Evolutionary conservation across 805 yeast species (phyloP).

Genomic region (Candida michaelii): DNA sequence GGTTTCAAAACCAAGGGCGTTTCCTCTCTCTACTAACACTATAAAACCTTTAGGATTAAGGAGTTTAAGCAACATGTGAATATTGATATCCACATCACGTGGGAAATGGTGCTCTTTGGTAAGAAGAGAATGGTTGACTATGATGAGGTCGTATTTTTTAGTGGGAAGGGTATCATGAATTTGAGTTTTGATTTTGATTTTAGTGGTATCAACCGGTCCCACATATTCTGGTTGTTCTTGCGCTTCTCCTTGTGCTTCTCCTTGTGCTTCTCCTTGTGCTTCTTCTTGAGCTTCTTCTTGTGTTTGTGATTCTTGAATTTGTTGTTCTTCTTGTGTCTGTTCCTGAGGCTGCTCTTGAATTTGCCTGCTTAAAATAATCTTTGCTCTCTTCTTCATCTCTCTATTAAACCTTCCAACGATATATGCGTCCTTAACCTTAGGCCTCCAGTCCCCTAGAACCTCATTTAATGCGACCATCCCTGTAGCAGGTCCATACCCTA

Average conservation of each 20-base stretch:
- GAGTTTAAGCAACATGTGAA: constrained; percentile 58
- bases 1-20: constrained; percentile 83
- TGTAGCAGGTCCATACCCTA: constrained; percentile 89
- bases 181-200: constrained; percentile 53
- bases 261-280: too few species aligned
- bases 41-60: constrained; percentile 79
- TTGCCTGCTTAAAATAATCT: constrained; percentile 71
- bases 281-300: constrained; percentile 9
- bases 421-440: constrained; percentile 67
- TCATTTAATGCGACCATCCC: constrained; percentile 90
- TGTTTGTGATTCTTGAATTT: not conserved
- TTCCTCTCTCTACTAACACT: constrained; percentile 83
- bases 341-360: constrained; percentile 33
- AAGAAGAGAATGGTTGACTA: constrained; percentile 77
- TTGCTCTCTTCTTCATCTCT: constrained; percentile 81
- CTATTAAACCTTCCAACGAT: constrained; percentile 56
- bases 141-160: constrained; percentile 72
- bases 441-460: constrained; percentile 65
- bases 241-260: not conserved
- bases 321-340: not conserved
- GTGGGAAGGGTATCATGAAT: constrained; percentile 55
- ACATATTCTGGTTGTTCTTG: constrained; percentile 22
- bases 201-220: constrained; percentile 55
- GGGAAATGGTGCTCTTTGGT: constrained; percentile 63
- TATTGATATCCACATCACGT: constrained; percentile 64